Percentiles rank a stretch among this genome's conserved stretches.
Evolutionary conservation across 306 rosid genomes (phyloP).

Genomic region (Prinsepia uniflora): DNA sequence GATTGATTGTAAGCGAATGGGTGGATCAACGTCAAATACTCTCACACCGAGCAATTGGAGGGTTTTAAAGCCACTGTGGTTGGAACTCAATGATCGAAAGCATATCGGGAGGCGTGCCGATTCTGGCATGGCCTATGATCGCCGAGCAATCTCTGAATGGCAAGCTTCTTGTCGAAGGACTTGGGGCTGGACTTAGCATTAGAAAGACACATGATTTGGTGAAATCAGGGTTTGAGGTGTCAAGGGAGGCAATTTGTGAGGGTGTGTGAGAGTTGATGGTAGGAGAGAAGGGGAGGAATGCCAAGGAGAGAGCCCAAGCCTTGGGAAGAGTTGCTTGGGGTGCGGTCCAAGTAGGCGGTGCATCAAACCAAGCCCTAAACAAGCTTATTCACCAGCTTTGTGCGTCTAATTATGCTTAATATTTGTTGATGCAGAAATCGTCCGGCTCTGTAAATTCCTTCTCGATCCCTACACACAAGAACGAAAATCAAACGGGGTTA

Average conservation of each 20-base stretch:
- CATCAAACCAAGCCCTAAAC: constrained; percentile 19
- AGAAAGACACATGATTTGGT: not conserved
- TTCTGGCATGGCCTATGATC: constrained; percentile 34
- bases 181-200: constrained; percentile 18
- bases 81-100: constrained; percentile 41
- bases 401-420: not conserved
- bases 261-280: constrained; percentile 37
- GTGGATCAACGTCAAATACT: constrained; percentile 26
- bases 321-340: constrained; percentile 22
- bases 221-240: constrained; percentile 8
- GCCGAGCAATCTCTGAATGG: constrained; percentile 33
- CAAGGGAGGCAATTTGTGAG: constrained; percentile 18
- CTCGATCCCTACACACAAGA: no score
- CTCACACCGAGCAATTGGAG: constrained; percentile 25
- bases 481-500: no score
- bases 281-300: constrained; percentile 30
- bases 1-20: no score
- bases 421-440: not conserved
- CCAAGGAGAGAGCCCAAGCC: constrained; percentile 29
- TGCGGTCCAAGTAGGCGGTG: constrained; percentile 33
- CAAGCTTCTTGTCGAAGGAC: constrained; percentile 28
- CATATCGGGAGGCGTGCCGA: constrained; percentile 30
- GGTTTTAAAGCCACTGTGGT: constrained; percentile 39
- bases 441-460: no score
- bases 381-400: constrained; percentile 12